phyloP scores from a whole-genome alignment of 2,329 filamentous ascomycete species.

The Herpomyces periplanetae region DNA sequence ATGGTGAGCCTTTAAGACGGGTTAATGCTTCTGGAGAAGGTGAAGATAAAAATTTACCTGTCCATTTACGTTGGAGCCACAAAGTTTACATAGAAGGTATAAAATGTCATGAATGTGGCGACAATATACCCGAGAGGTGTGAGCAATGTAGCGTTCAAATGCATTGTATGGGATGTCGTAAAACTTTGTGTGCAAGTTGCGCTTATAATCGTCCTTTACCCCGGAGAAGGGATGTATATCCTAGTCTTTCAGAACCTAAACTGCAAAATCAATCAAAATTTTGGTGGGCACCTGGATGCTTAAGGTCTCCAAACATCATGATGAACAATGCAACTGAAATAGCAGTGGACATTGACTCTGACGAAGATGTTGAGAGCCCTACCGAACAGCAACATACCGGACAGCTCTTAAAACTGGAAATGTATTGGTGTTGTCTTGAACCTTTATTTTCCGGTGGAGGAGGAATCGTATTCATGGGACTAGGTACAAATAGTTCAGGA shows the following conservation, averaged over 20 bases:
- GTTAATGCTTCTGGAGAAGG: conserved; percentile 9
- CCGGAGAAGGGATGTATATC: conserved; percentile 6
- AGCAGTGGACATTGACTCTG: conserved; percentile 8
- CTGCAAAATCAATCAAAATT: conserved; percentile 8
- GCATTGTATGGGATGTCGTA: conserved; percentile 19
- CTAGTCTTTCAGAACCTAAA: conserved; percentile 1
- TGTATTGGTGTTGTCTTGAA: conserved; percentile 19
- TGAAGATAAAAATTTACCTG: conserved; percentile 14
- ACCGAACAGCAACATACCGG: conserved; percentile 7
- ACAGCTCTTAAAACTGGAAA: conserved; percentile 13
- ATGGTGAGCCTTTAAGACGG: conserved; percentile 15
- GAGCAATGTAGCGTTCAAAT: conserved; percentile 19
- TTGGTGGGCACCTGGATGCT: conserved; percentile 18
- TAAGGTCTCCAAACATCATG: conserved; percentile 15
- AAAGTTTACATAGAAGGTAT: conserved; percentile 13
- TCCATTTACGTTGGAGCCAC: conserved; percentile 15
- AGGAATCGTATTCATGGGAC: conserved; percentile 16
- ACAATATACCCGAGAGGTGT: conserved; percentile 14
- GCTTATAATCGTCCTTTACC: conserved; percentile 15
- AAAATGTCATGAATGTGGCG: conserved; percentile 14
- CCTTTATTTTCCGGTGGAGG: conserved; percentile 18
- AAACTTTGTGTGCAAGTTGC: conserved; percentile 18
- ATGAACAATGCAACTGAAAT: conserved; percentile 13
- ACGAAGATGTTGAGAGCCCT: conserved; percentile 5
- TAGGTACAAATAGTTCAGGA: conserved; percentile 11